Percentiles rank a stretch among this genome's conserved stretches.
phyloP scores from a whole-genome alignment of 2,329 filamentous ascomycete genomes.

The Penicillium sp. region DNA sequence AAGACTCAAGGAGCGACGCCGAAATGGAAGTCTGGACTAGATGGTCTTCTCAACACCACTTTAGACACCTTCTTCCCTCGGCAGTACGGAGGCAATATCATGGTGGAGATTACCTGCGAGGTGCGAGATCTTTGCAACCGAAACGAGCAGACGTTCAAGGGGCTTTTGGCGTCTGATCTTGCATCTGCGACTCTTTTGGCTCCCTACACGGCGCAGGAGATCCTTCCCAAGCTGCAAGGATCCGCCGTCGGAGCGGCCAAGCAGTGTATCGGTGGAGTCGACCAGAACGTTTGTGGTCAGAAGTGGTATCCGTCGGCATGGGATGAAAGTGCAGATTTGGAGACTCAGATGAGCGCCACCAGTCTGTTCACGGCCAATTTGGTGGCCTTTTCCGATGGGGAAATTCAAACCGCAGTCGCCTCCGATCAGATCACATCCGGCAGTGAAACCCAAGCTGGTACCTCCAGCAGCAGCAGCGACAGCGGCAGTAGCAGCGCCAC shows the following conservation, averaged over 20 bases:
- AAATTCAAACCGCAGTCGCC: not conserved
- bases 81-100: slow-evolving; percentile 52
- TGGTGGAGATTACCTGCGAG: slow-evolving; percentile 69
- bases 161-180: slow-evolving; percentile 67
- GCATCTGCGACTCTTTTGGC: slow-evolving; percentile 62
- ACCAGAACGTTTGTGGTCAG: slow-evolving; percentile 5
- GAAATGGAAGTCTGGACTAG: slow-evolving; percentile 58
- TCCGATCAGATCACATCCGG: not conserved
- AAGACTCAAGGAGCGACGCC: slow-evolving; percentile 6
- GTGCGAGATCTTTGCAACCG: slow-evolving; percentile 60
- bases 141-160: slow-evolving; percentile 72
- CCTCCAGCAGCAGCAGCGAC: not conserved
- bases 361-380: slow-evolving; percentile 15
- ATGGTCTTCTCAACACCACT: slow-evolving; percentile 55
- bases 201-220: slow-evolving; percentile 56
- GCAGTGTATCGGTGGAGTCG: slow-evolving; percentile 57
- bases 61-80: slow-evolving; percentile 53
- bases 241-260: slow-evolving; percentile 62
- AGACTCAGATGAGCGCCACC: slow-evolving; percentile 10
- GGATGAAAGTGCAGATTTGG: slow-evolving; percentile 2
- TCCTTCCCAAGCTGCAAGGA: slow-evolving; percentile 58
- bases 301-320: slow-evolving; percentile 12
- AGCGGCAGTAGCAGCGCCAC: not conserved
- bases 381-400: slow-evolving; percentile 6
- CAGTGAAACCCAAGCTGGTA: not conserved